Percentiles rank a stretch among this genome's conserved stretches.
These are phyloP conservation scores for Botryotinia narcissicola DNA, from an alignment of 2,329 filamentous ascomycete genomes.

Conservation along the genomic window DNA sequence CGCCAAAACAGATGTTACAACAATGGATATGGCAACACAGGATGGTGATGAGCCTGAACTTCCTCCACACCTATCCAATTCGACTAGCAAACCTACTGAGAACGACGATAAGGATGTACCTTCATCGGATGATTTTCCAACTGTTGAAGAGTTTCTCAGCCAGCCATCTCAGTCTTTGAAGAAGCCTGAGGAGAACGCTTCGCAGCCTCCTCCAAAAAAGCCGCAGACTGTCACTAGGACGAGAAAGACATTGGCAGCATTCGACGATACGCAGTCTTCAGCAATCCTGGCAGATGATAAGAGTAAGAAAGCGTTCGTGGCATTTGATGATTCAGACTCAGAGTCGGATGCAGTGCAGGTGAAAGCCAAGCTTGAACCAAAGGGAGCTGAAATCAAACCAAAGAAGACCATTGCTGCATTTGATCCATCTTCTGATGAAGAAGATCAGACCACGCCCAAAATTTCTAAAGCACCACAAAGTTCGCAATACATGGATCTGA, in stretches of 20 bases:
- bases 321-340: slow-evolving; percentile 12
- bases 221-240: neutral
- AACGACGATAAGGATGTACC: slow-evolving; percentile 11
- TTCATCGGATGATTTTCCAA: slow-evolving; percentile 31
- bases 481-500: slow-evolving; percentile 41
- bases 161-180: slow-evolving; percentile 36
- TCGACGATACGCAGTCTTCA: slow-evolving; percentile 38
- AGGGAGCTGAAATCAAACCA: slow-evolving; percentile 8
- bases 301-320: slow-evolving; percentile 27
- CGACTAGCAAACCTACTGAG: neutral
- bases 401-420: slow-evolving; percentile 24
- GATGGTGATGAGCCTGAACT: slow-evolving; percentile 14
- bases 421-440: slow-evolving; percentile 13
- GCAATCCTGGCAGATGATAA: slow-evolving; percentile 24
- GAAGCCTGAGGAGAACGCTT: slow-evolving; percentile 27
- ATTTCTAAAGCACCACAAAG: slow-evolving; percentile 30
- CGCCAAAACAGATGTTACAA: slow-evolving; percentile 17
- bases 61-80: neutral
- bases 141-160: slow-evolving; percentile 31
- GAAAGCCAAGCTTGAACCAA: slow-evolving; percentile 5
- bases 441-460: slow-evolving; percentile 12
- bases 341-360: slow-evolving; percentile 19
- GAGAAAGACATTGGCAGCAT: slow-evolving; percentile 35
- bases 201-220: neutral
- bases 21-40: slow-evolving; percentile 9